Conservation (phyloP, 1,139 yeast species). For the Pichia kudriavzevii region DNA sequence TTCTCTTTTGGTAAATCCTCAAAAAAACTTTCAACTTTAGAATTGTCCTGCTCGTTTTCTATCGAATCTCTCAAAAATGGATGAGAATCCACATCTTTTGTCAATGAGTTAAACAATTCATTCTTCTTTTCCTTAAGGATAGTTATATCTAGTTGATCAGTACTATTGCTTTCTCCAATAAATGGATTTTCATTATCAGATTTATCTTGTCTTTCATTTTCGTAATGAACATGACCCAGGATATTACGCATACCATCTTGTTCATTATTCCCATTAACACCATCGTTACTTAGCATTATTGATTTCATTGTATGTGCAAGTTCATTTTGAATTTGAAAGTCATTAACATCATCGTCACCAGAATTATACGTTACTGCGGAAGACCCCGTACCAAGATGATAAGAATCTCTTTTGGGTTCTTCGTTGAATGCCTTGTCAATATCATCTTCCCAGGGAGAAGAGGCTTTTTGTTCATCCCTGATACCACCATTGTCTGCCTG, state of each 20-base stretch:
- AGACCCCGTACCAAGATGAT: too few relatives aligned
- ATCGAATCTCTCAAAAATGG: slow-evolving; percentile 8
- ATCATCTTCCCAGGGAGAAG: slow-evolving; percentile 2
- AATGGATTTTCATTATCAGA: slow-evolving; percentile 19
- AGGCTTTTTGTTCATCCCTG: too few relatives aligned
- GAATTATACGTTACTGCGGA: too few relatives aligned
- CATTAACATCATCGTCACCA: slow-evolving; percentile 11
- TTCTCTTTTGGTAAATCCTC: background rate
- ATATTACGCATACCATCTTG: slow-evolving; percentile 2
- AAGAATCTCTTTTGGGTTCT: too few relatives aligned
- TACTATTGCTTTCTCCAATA: slow-evolving; percentile 6
- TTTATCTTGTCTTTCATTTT: slow-evolving; percentile 9
- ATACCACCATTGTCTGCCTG: too few relatives aligned
- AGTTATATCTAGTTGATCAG: slow-evolving; percentile 16
- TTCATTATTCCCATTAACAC: slow-evolving; percentile 4
- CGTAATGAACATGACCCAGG: slow-evolving; percentile 11
- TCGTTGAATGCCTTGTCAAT: too few relatives aligned
- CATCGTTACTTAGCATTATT: slow-evolving; percentile 12
- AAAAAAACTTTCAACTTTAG: background rate
- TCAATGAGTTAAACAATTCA: slow-evolving; percentile 27
- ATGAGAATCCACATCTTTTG: slow-evolving; percentile 14
- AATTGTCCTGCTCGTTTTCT: slow-evolving; percentile 2
- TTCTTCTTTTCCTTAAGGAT: slow-evolving; percentile 24
- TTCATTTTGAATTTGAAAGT: slow-evolving; percentile 21
- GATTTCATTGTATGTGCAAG: slow-evolving; percentile 25